These are phyloP conservation scores for Fraxinus dipetala DNA, from an alignment of 305 asterid genomes.

Conservation along the genomic window DNA sequence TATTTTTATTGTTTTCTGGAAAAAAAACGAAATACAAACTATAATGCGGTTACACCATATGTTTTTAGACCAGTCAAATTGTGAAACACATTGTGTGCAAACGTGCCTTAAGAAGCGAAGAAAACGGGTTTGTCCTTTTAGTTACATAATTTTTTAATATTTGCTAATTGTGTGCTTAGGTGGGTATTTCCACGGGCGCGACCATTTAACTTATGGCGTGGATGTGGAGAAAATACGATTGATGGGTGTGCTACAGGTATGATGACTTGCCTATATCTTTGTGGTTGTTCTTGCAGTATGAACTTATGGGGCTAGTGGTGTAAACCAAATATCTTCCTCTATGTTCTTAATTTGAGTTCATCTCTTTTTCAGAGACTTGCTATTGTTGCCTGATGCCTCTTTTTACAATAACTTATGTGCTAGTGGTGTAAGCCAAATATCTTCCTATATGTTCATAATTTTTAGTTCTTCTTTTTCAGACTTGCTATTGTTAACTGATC, in stretches of 20 bases:
- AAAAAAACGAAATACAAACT: not conserved
- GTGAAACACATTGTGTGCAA: not conserved
- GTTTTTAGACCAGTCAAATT: not conserved
- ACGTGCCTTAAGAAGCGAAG: not conserved
- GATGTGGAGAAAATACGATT: constrained; percentile 62
- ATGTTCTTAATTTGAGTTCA: not conserved
- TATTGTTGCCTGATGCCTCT: not conserved
- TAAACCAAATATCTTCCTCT: not conserved
- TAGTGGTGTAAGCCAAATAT: not conserved
- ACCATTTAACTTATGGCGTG: constrained; percentile 66
- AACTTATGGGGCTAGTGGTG: constrained; percentile 3
- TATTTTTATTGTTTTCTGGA: not conserved
- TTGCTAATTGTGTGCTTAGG: constrained; percentile 41
- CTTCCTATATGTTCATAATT: not conserved
- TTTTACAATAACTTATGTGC: not conserved
- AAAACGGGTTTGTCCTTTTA: not conserved
- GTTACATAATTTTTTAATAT: not conserved
- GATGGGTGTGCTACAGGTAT: constrained; percentile 91
- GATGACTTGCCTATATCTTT: constrained; percentile 17
- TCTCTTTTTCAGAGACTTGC: not conserved
- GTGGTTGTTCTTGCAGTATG: constrained; percentile 12
- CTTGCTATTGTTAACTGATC: not conserved
- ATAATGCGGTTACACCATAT: not conserved
- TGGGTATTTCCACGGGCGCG: constrained; percentile 79
- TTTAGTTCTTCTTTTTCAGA: not conserved